Conservation (phyloP, 139 green algal genomes). For the Coccomyxa sp. region DNA sequence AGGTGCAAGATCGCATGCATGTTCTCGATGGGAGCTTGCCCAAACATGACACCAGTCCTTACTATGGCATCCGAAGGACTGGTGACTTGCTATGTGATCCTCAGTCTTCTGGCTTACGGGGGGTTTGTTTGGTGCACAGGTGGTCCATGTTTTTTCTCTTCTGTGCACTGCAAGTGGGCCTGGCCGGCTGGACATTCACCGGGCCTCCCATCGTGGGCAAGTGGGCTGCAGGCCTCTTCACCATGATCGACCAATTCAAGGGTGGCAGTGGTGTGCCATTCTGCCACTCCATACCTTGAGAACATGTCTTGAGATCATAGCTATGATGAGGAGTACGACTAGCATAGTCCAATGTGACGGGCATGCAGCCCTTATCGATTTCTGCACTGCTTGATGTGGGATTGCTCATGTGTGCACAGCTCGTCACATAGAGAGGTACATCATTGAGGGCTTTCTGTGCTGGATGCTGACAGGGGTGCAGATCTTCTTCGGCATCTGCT, state of each 20-base stretch:
- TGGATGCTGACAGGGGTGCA: slow-evolving; percentile 1
- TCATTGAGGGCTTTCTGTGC: background rate
- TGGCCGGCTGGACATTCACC: slow-evolving; percentile 13
- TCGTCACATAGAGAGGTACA: background rate
- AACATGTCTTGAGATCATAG: background rate
- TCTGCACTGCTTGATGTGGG: background rate
- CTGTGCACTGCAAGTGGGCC: slow-evolving; percentile 3
- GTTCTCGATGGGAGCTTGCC: too few species aligned
- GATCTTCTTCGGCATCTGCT: slow-evolving; percentile 16
- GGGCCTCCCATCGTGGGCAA: slow-evolving; percentile 19
- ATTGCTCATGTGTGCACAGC: background rate
- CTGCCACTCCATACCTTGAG: background rate
- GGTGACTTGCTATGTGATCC: too few species aligned
- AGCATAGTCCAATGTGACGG: background rate
- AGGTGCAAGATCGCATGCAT: too few species aligned
- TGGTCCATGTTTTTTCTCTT: slow-evolving; percentile 18
- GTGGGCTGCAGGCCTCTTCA: slow-evolving; percentile 15
- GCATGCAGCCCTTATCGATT: background rate
- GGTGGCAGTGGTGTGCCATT: background rate
- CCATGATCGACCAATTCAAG: slow-evolving; percentile 21
- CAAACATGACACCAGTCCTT: too few species aligned
- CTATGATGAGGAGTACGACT: background rate
- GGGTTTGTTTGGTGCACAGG: background rate
- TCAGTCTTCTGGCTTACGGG: too few species aligned
- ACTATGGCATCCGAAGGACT: too few species aligned